Base-by-base conservation (phyloP, 1,139 yeast genomes). In the Arxiozyma telluris region DNA sequence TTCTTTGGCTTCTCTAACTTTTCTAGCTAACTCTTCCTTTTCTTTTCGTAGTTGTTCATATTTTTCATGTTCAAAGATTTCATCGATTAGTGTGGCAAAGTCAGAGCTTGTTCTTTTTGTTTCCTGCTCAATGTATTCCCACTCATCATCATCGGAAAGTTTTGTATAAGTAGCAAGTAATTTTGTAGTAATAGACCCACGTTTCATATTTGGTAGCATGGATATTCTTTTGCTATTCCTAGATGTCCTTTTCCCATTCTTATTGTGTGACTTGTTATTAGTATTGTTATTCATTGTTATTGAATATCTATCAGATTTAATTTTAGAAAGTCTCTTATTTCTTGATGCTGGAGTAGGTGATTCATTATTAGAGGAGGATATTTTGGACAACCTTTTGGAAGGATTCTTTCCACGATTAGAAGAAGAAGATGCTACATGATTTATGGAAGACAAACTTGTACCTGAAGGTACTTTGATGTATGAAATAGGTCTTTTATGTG, bases 91-190 rank as follows among this genome's bases (percentile, higher is more conserved):
- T 4, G 85, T 78, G 12, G 90, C 93, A 73, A 85, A 85, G 55
- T 87, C 86, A 15, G 88, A 83, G 42, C 88, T 82, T 1, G 90
- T 83, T 70, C 93, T 77, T 70, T 81, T 84, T 20, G 89, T 82
- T 67, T 82, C 88, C 62, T 80, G 82, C 61, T 84, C 87, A 72
- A 84, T 79, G 61, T 80, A 80, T 63, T 82, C 86, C 83, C 88
- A 81, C 57, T 82, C 86, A 50, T 79, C 76, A 57, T 83, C 88
- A 54, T 81, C 80, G 1, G 87, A 77, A 58, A 84, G 72, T 65
- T 82, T 83, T 39, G 91, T 87, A 66, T 85, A 85, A 0, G 88
- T 81, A 0, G 89, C 78, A 55, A 85, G 76, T 57, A 85, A 70
- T 62, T 82, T 84, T 55, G 86, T 75, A 0, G 91, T 84, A 43